Conservation (phyloP, 2,329 filamentous ascomycete genomes). For the Leptographium galeiforme region DNA sequence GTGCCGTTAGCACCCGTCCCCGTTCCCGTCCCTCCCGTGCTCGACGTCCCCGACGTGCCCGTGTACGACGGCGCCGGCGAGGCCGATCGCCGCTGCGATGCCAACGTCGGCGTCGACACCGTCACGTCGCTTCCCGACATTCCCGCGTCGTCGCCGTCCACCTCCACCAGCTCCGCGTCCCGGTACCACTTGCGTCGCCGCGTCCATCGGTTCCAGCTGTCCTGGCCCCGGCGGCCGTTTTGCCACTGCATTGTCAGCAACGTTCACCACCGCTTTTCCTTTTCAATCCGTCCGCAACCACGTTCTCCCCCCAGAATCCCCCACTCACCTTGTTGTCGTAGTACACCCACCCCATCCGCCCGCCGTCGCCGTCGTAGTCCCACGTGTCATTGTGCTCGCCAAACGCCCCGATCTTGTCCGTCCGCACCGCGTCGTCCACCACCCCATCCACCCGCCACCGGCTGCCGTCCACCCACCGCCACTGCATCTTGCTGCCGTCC, state of each 20-base stretch:
- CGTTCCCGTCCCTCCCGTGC: neutral
- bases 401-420: constrained; percentile 9
- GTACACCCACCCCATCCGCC: constrained; percentile 79
- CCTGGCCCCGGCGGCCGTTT: constrained; percentile 67
- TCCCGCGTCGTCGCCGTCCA: constrained; percentile 23
- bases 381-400: constrained; percentile 24
- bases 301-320: too few relatives aligned
- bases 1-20: constrained; percentile 1
- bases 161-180: constrained; percentile 86
- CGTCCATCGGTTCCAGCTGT: constrained; percentile 92
- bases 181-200: constrained; percentile 90
- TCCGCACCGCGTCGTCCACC: constrained; percentile 31
- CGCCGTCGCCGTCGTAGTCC: constrained; percentile 46
- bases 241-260: constrained; percentile 65
- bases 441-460: constrained; percentile 79
- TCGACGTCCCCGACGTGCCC: neutral
- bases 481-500: constrained; percentile 41
- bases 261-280: too few relatives aligned
- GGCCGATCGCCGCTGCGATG: neutral
- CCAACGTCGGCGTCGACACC: neutral
- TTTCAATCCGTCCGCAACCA: too few relatives aligned
- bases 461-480: constrained; percentile 72
- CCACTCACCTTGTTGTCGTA: constrained; percentile 89
- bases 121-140: neutral
- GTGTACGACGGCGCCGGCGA: constrained; percentile 6